Base-by-base conservation (phyloP, 805 yeast genomes). In the Suhomyces canberraensis region DNA sequence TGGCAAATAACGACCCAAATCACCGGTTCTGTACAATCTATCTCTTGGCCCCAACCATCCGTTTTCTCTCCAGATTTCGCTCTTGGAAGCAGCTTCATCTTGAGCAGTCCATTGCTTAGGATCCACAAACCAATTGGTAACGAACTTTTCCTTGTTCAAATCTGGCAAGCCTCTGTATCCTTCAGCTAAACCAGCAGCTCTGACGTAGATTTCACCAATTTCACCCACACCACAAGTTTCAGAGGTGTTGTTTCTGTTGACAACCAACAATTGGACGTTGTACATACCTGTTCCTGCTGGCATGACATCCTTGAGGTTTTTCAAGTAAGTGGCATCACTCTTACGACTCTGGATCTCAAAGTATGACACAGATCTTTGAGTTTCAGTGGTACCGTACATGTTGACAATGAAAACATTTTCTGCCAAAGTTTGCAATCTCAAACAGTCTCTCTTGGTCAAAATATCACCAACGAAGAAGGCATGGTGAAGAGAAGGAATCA, bases 371-470 rank as follows among this genome's bases (percentile, higher is more conserved):
- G 99, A 93, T 58, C 99, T 79, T 71, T 95, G 99, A 11, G 99
- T 93, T 64, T 93, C 99, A 8, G 99, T 93, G 26, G 99, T 93
- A 54, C 99, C 99, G 61, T 93, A 93, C 99, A 93, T 93, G 66
- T 93, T 93, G 48, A 93, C 95, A 55, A 93, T 91, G 57, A 64
- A 70, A 37, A 87, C 95, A 54, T 93, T 91, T 58, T 81, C 81
- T 11, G 98, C 98, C 51, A 93, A 73, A 1, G 93, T 79, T 61
- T 93, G 99, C 50, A 93, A 73, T 54, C 97, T 78, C 48, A 87
- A 68, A 65, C 98, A 93, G 63, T 95, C 99, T 66, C 98, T 83
- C 66, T 93, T 95, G 46, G 99, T 93, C 46, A 93, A 71, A 44
- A 93, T 87, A 63, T 93, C 99, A 53, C 99, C 99, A 19, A 93